These are phyloP conservation scores for Salvia miltiorrhiza DNA, from an alignment of 257 asterid species.

Conservation along the genomic window DNA sequence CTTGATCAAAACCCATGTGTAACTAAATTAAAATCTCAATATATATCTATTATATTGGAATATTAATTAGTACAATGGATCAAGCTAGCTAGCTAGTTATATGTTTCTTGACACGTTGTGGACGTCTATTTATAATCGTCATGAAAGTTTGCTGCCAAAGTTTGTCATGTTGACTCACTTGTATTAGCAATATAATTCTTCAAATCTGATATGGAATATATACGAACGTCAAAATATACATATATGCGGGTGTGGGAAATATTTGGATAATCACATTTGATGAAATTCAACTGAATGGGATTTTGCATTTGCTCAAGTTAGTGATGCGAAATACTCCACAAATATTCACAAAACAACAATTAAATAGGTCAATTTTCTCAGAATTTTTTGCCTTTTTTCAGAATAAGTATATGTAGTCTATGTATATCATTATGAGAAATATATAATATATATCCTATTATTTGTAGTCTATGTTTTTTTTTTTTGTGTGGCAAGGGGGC, in stretches of 20 bases:
- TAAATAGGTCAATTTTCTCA: too few relatives aligned
- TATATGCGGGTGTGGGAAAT: not conserved
- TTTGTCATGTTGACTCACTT: not conserved
- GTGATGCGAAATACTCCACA: too few relatives aligned
- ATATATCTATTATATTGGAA: too few relatives aligned
- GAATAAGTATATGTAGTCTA: too few relatives aligned
- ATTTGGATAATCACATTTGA: not conserved
- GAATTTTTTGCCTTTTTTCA: too few relatives aligned
- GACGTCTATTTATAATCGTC: not conserved
- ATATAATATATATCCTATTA: too few relatives aligned
- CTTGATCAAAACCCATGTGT: not conserved
- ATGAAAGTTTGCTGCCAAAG: not conserved
- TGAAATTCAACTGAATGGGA: not conserved
- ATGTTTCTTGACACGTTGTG: not conserved
- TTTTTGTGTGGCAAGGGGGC: too few relatives aligned
- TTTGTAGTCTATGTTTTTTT: too few relatives aligned
- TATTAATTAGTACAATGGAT: not conserved
- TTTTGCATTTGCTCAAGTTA: not conserved
- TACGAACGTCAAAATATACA: not conserved
- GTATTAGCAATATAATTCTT: not conserved
- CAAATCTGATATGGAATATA: not conserved
- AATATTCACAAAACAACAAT: not conserved
- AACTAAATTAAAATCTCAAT: not conserved
- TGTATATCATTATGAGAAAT: too few relatives aligned
- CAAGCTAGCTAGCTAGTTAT: too few relatives aligned